phyloP scores from a whole-genome alignment of 2,329 filamentous ascomycete genomes.

The Trichoderma citrinoviride region DNA sequence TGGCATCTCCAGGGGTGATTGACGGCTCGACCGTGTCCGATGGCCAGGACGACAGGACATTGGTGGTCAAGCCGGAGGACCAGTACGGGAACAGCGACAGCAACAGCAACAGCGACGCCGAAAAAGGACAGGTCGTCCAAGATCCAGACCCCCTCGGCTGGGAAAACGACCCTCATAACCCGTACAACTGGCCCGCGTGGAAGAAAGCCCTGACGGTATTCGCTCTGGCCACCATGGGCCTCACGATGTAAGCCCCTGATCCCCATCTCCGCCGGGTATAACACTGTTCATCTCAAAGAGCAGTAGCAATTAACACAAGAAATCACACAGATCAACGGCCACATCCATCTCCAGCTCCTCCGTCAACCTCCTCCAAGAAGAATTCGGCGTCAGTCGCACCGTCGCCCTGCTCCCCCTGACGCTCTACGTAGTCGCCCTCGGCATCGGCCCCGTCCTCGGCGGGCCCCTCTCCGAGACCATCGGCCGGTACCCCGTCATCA shows the following conservation, averaged over 20 bases:
- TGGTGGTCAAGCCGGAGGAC: slow-evolving; percentile 1
- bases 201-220: slow-evolving; percentile 42
- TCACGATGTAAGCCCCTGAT: slow-evolving; percentile 39
- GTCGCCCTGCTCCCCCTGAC: slow-evolving; percentile 58
- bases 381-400: slow-evolving; percentile 55
- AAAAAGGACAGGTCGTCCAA: slow-evolving; percentile 3
- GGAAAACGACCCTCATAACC: slow-evolving; percentile 36
- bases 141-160: background rate
- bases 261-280: background rate
- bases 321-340: slow-evolving; percentile 45
- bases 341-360: slow-evolving; percentile 55
- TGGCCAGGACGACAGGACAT: slow-evolving; percentile 5
- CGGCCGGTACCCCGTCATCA: slow-evolving; percentile 54
- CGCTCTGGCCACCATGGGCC: slow-evolving; percentile 39
- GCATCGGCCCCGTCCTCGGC: slow-evolving; percentile 57
- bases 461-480: slow-evolving; percentile 58
- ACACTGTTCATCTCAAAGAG: background rate
- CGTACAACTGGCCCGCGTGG: slow-evolving; percentile 48
- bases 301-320: background rate
- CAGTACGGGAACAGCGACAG: slow-evolving; percentile 4
- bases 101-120: slow-evolving; percentile 14
- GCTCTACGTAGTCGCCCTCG: slow-evolving; percentile 59
- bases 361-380: slow-evolving; percentile 43
- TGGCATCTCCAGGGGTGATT: background rate
- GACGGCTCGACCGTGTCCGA: background rate